Base-by-base conservation (phyloP, 306 rosid species). In the Lathyrus tuberosus region DNA sequence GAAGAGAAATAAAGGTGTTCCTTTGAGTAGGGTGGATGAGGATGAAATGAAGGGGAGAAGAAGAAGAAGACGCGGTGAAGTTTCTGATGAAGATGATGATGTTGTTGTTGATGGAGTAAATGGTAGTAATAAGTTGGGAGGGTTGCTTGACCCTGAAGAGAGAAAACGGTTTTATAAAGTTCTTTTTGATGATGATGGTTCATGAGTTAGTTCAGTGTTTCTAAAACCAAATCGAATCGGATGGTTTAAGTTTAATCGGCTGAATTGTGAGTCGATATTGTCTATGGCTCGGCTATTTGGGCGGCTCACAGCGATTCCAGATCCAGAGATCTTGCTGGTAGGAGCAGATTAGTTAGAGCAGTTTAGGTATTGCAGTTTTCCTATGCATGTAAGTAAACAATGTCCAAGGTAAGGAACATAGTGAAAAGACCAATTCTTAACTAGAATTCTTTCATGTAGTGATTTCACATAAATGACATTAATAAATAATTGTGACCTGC, bases 121-220 rank as follows among this genome's bases (percentile, higher is more conserved):
- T 49, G 31, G 41, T 26, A 66, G 41, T 26, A 66, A 59, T 26
- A 66, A 66, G 48, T 26, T 73, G 40, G 93, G 96, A 71, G 83
- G 90, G 43, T 80, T 92, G 66, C 81, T 86, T 84, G 88, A 92
- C 64, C 91, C 96, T 0, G 98, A 92, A 80, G 98, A 92, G 76
- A 86, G 98, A 78, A 92, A 84, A 65, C 82, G 96, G 62, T 89
- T 92, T 76, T 92, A 92, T 76, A 90, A 74, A 74, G 81, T 82
- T 82, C 91, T 88, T 28, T 89, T 92, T 82, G 89, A 88, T 58
- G 96, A 92, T 70, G 87, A 76, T 72, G 75, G 77, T 69, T 75
- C 82, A 22, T 82, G 72, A 85, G 52, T 82, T 66, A 31, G 60
- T 22, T 20, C 60, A 53, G 15, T 18, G 30, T 51, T 51, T 49